Conservation (phyloP, 257 asterid species). For the Nicotiana tabacum region DNA sequence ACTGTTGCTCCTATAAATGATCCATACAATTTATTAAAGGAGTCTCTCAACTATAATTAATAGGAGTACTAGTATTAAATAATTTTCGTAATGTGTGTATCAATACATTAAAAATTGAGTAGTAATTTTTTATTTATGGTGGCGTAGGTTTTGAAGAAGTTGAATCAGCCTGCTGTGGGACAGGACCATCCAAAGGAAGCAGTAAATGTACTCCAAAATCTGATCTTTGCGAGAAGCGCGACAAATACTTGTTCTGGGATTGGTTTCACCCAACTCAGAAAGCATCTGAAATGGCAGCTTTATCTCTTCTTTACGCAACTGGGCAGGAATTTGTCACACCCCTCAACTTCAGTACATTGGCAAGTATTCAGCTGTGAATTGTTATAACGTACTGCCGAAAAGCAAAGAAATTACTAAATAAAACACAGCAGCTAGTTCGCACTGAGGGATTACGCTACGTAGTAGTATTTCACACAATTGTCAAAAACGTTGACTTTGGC, state of each 20-base stretch:
- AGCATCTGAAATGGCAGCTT: conserved; percentile 41
- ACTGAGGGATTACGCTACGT: not conserved
- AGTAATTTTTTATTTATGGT: not conserved
- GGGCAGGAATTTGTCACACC: conserved; percentile 22
- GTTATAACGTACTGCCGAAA: not conserved
- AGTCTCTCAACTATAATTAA: not conserved
- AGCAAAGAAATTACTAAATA: not conserved
- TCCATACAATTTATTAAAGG: not conserved
- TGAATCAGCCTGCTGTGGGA: conserved; percentile 53
- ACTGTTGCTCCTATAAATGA: not conserved
- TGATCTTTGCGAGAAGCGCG: conserved; percentile 33
- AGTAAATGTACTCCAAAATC: conserved; percentile 32
- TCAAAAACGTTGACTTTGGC: not conserved
- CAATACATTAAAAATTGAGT: not conserved
- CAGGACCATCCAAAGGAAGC: conserved; percentile 30
- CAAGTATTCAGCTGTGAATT: conserved; percentile 8
- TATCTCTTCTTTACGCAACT: conserved; percentile 9
- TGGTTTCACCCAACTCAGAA: conserved; percentile 49
- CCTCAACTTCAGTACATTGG: conserved; percentile 22
- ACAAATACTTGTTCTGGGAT: conserved; percentile 46
- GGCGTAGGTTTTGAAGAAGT: conserved; percentile 28
- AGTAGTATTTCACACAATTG: not conserved
- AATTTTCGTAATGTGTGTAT: not conserved
- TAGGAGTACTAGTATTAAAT: too few species aligned
- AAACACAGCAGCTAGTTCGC: not conserved